A percentile compares a stretch with the other conserved stretches of the same genome.
phyloP scores from a whole-genome alignment of 768 basidiomycete species.

The Phaffia australis region DNA sequence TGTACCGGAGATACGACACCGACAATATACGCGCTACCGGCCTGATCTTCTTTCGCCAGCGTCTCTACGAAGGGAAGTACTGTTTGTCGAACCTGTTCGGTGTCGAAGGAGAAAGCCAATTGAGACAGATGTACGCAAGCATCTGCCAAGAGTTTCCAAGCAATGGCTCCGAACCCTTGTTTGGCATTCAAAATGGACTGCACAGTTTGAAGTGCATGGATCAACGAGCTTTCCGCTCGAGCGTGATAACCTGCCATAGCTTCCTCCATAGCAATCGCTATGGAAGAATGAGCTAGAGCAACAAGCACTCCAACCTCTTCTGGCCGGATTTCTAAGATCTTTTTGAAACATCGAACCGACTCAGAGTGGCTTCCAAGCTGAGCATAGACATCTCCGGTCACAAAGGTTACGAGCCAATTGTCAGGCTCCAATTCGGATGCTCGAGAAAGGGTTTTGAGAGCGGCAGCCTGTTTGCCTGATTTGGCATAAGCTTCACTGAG shows the following conservation, averaged over 20 bases:
- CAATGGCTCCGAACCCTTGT: constrained; percentile 56
- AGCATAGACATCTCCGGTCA: constrained; percentile 72
- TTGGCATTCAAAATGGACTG: constrained; percentile 46
- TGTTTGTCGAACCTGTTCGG: constrained; percentile 28
- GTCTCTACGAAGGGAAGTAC: constrained; percentile 29
- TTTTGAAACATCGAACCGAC: constrained; percentile 58
- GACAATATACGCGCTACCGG: constrained; percentile 19
- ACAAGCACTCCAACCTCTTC: constrained; percentile 61
- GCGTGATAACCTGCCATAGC: constrained; percentile 57
- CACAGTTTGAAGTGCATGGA: constrained; percentile 49
- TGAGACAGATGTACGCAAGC: constrained; percentile 57
- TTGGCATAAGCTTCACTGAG: constrained; percentile 84
- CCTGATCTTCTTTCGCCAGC: constrained; percentile 23
- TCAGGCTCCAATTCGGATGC: constrained; percentile 61
- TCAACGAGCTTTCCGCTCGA: constrained; percentile 63
- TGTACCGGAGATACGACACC: constrained; percentile 31
- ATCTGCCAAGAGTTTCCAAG: constrained; percentile 76
- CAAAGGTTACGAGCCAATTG: constrained; percentile 73
- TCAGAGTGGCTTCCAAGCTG: constrained; percentile 63
- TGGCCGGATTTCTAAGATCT: constrained; percentile 49
- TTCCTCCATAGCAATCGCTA: constrained; percentile 61
- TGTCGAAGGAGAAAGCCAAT: constrained; percentile 45
- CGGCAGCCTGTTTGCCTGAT: constrained; percentile 78
- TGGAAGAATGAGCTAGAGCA: constrained; percentile 58
- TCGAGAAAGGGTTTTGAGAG: constrained; percentile 69